Base-by-base conservation (phyloP, 352 stramenopile genomes). In the Globisporangium orthogonon region DNA sequence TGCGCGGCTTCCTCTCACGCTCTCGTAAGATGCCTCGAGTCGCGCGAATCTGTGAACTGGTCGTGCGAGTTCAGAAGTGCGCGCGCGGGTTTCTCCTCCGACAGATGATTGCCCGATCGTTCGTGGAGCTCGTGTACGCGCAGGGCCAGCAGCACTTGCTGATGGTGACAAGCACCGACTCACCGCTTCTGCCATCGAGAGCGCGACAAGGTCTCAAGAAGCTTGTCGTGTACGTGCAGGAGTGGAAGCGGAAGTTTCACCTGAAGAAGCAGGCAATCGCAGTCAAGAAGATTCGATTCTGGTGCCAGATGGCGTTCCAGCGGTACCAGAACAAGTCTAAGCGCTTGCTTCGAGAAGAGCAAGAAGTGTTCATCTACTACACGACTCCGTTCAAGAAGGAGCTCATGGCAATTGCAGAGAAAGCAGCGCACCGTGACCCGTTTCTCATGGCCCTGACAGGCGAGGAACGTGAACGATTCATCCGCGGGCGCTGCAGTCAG, bases 281-380 rank as follows among this genome's bases (percentile, higher is more conserved):
- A 18, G 71, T 89, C 54, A 82, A 82, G 53, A 91, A 89, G 60
- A 91, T 88, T 43, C 77, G 73, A 3, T 85, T 89, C 46, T 91
- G 78, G 81, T 87, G 77, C 23, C 77, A 87, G 65, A 76, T 89
- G 73, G 69, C 88, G 39, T 81, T 79, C 50, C 78, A 86, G 60
- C 78, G 76, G 10, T 79, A 91, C 47, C 62, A 59, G 4, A 74
- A 76, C 47, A 78, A 78, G 29, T 78, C 69, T 18, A 65, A 71
- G 30, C 75, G 83, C 49, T 62, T 91, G 33, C 60, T 87, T 0
- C 62, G 54, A 2, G 68, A 85, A 0, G 63, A 87, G 28, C 77
- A 89, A 58, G 69, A 88, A 54, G 69, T 92, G 7, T 84, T 77
- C 61, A 79, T 92, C 18, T 92, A 89, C 64, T 92, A 89, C 62